Evolutionary conservation across 2,329 filamentous ascomycete species (phyloP).

Genomic region (Akanthomyces muscarius): DNA sequence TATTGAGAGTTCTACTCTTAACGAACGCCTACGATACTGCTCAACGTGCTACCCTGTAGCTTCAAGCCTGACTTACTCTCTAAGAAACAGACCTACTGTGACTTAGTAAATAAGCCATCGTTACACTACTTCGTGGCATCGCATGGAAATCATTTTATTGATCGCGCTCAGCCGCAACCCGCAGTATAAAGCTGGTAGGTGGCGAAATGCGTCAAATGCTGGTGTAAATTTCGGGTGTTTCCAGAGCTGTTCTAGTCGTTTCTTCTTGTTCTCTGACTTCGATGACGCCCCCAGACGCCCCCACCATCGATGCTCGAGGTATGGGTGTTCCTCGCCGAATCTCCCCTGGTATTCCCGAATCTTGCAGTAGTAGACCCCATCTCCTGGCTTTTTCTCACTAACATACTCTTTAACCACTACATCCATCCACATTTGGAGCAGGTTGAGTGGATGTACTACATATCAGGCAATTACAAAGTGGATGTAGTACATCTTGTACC

Average conservation of each 20-base stretch:
- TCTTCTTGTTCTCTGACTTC: slow-evolving; percentile 22
- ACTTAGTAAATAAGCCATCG: too few species aligned
- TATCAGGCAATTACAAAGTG: too few species aligned
- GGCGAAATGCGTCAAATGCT: slow-evolving; percentile 31
- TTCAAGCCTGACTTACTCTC: too few species aligned
- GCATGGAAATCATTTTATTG: slow-evolving; percentile 19
- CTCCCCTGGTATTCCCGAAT: slow-evolving; percentile 23
- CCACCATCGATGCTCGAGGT: slow-evolving; percentile 24
- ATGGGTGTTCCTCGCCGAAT: slow-evolving; percentile 19
- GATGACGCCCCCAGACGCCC: slow-evolving; percentile 24
- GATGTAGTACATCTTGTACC: too few species aligned
- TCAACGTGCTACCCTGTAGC: too few species aligned
- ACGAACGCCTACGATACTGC: too few species aligned
- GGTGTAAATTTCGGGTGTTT: slow-evolving; percentile 22
- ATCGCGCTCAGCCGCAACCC: slow-evolving; percentile 28
- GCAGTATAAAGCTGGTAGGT: slow-evolving; percentile 30
- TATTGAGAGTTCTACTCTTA: too few species aligned
- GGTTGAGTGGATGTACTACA: too few species aligned
- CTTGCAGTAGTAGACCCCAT: slow-evolving; percentile 22
- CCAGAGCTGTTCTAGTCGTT: slow-evolving; percentile 22
- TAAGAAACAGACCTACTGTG: too few species aligned
- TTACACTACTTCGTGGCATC: slow-evolving; percentile 29
- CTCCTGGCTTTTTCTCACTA: slow-evolving; percentile 19
- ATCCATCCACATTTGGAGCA: too few species aligned
- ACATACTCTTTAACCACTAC: slow-evolving; percentile 19